Evolutionary conservation across 495 filamentous ascomycete species (phyloP).

Genomic region (Podospora bellae-mahoneyi): DNA sequence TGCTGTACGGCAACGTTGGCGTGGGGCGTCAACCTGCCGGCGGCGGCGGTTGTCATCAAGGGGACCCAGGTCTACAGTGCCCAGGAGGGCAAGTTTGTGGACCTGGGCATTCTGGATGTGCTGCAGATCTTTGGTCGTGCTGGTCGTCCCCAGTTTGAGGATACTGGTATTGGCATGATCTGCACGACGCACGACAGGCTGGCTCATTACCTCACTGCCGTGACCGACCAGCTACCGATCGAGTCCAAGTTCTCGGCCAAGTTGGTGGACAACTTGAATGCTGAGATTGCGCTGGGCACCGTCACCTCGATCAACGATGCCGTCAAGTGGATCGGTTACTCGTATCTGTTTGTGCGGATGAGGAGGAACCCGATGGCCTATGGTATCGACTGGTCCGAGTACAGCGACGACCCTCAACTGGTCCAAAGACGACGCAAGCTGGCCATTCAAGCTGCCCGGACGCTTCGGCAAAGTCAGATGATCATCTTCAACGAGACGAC

Average conservation of each 20-base stretch:
- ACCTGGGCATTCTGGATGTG: slow-evolving; percentile 94
- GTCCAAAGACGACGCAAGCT: slow-evolving; percentile 77
- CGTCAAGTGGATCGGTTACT: slow-evolving; percentile 96
- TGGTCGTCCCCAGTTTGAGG: slow-evolving; percentile 94
- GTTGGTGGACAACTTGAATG: slow-evolving; percentile 94
- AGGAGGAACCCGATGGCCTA: slow-evolving; percentile 85
- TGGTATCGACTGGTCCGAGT: slow-evolving; percentile 94
- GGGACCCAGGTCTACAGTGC: slow-evolving; percentile 96
- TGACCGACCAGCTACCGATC: slow-evolving; percentile 94
- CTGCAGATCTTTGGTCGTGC: slow-evolving; percentile 98
- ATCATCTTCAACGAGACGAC: slow-evolving; percentile 95
- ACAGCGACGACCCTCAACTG: slow-evolving; percentile 77
- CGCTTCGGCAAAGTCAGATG: slow-evolving; percentile 91
- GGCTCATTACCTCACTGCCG: slow-evolving; percentile 84
- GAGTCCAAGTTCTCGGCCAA: slow-evolving; percentile 89
- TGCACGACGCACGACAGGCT: slow-evolving; percentile 91
- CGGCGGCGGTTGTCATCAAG: slow-evolving; percentile 96
- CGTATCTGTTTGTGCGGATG: slow-evolving; percentile 96
- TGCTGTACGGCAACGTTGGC: slow-evolving; percentile 98
- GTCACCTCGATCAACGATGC: slow-evolving; percentile 93
- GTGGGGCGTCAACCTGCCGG: slow-evolving; percentile 98
- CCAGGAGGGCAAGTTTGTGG: slow-evolving; percentile 92
- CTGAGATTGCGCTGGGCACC: slow-evolving; percentile 89
- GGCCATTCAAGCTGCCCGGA: slow-evolving; percentile 79
- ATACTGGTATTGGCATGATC: slow-evolving; percentile 94